Evolutionary conservation across 768 basidiomycete species (phyloP).

Genomic region (Xerocomus potaroensis): DNA sequence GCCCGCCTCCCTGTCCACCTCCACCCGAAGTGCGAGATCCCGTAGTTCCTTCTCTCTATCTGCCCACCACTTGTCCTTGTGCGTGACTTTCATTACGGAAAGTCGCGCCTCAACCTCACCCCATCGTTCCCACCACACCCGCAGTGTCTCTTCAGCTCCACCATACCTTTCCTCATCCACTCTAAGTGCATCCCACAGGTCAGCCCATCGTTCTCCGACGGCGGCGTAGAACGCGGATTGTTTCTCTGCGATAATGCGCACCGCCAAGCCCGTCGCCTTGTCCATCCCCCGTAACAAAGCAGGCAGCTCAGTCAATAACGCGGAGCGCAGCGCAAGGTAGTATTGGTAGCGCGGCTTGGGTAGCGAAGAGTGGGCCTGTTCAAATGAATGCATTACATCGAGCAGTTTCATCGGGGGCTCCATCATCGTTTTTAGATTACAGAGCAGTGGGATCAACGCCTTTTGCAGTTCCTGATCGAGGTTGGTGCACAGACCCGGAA

Average conservation of each 20-base stretch:
- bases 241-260: constrained; percentile 49
- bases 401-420: constrained; percentile 62
- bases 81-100: constrained; percentile 34
- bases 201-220: constrained; percentile 63
- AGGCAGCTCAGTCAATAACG: constrained; percentile 70
- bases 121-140: constrained; percentile 70
- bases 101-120: constrained; percentile 56
- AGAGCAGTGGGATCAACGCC: constrained; percentile 53
- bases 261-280: constrained; percentile 50
- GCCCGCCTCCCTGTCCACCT: constrained; percentile 18
- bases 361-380: constrained; percentile 66
- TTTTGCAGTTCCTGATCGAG: constrained; percentile 53
- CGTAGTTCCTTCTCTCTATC: constrained; percentile 26
- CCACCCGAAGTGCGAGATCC: constrained; percentile 11
- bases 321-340: constrained; percentile 71
- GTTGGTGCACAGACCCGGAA: constrained; percentile 49
- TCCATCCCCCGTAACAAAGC: constrained; percentile 54
- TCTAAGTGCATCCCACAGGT: constrained; percentile 78
- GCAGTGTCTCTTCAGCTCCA: constrained; percentile 62
- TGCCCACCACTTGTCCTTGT: constrained; percentile 33
- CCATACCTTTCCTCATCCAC: constrained; percentile 68
- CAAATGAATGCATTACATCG: constrained; percentile 66
- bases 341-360: constrained; percentile 55
- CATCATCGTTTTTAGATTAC: constrained; percentile 54
- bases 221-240: constrained; percentile 60